Evolutionary conservation across 768 basidiomycete genomes (phyloP), one percentile per base, ranked within the genome.

Genomic region (Pisolithus albus): DNA sequence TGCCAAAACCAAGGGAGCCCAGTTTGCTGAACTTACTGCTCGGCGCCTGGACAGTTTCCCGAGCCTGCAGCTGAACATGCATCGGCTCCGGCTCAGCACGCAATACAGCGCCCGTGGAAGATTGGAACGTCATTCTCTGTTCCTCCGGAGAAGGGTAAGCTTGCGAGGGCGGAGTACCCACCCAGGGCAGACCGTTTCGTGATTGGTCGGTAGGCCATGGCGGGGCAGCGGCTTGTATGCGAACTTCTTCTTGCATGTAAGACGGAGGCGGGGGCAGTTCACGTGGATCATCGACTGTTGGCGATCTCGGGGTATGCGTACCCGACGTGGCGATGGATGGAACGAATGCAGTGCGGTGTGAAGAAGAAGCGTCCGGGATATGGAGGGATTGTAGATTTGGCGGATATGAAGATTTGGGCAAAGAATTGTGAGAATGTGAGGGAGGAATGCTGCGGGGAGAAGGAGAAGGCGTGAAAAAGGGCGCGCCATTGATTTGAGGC

Each of bases 1-100:
- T 89, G 56, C 77, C 78, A 60, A 88, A 81, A 34, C 78, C 73
- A 55, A 86, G 73, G 44, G 74, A 71, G 46, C 78, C 72, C 21
- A 83, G 68, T 65, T 82, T 85, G 59, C 78, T 73, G 50, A 81
- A 69, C 59, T 80, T 83, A 65, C 74, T 72, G 55, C 69, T 70
- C 32, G 78, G 72, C 9, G 73, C 54, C 46, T 75, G 74, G 30
- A 68, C 58, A 23, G 63, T 56, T 47, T 73, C 72, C 48, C 74
- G 70, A 10, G 61, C 64, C 49, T 71, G 70, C 24, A 63, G 50
- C 52, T 70, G 68, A 38, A 67, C 67, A 30, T 66, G 68, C 41
- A 54, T 56, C 41, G 59, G 51, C 52, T 76, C 75, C 3, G 63
- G 66, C 51, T 73, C 66, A 52, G 72, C 53, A 49, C 68, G 67